These are phyloP conservation scores for Cupressus sempervirens DNA, from an alignment of 75 land plant species.

Conservation along the genomic window DNA sequence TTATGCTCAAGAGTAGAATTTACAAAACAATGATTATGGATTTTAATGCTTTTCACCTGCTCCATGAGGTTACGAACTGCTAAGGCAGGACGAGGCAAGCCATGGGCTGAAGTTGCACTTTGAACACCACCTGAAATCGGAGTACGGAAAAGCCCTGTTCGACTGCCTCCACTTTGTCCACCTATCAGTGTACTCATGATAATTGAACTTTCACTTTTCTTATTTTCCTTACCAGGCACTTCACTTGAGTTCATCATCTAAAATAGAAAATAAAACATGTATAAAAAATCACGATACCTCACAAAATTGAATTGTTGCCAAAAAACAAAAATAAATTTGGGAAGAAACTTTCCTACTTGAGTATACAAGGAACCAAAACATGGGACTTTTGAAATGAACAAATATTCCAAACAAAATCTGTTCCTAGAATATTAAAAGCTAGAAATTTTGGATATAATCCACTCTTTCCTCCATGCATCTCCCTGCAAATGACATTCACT, in stretches of 20 bases:
- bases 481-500: background rate
- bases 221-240: background rate
- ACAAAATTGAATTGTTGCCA: background rate
- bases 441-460: background rate
- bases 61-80: conserved; percentile 99
- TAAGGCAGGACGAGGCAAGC: conserved; percentile 83
- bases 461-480: background rate
- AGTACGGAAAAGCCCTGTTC: conserved; percentile 91
- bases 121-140: conserved; percentile 98
- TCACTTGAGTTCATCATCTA: background rate
- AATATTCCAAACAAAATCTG: background rate
- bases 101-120: conserved; percentile 97
- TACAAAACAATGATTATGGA: background rate
- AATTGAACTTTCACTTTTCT: background rate
- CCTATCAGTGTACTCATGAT: background rate
- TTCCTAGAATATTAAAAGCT: background rate
- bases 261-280: background rate
- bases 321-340: background rate
- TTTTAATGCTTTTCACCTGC: conserved; percentile 44
- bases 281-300: background rate
- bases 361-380: background rate
- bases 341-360: background rate
- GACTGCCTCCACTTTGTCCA: conserved; percentile 45
- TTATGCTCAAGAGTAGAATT: background rate
- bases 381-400: background rate